A percentile compares a stretch with the other conserved stretches of the same genome.
phyloP scores from a whole-genome alignment of 2,329 filamentous ascomycete genomes.

The Thelonectria blattea region DNA sequence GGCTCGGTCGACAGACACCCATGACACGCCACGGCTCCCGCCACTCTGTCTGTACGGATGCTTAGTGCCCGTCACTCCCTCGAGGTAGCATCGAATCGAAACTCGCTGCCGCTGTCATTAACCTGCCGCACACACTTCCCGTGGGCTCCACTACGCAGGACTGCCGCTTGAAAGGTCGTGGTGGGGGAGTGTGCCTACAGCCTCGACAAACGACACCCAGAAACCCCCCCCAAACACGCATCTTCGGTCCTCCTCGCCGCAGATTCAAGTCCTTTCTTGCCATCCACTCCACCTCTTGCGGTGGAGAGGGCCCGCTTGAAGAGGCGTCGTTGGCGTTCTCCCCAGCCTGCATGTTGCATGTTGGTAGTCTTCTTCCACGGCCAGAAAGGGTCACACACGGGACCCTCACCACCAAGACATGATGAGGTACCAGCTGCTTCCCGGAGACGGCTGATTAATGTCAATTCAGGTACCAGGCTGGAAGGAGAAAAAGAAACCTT shows the following conservation, averaged over 20 bases:
- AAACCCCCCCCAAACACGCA: conserved; percentile 7
- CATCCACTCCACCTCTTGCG: conserved; percentile 35
- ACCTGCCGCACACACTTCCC: conserved; percentile 21
- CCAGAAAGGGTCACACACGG: conserved; percentile 44
- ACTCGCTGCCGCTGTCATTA: not conserved
- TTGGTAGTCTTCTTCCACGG: conserved; percentile 35
- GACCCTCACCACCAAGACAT: conserved; percentile 42
- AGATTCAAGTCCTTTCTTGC: conserved; percentile 38
- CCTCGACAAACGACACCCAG: conserved; percentile 24
- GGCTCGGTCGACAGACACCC: not conserved
- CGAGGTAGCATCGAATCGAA: conserved; percentile 9
- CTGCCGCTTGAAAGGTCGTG: conserved; percentile 26
- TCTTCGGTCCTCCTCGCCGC: conserved; percentile 31
- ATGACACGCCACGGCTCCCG: not conserved
- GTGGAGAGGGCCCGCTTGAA: conserved; percentile 22
- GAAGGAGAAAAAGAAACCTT: conserved; percentile 36
- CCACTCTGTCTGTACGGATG: not conserved
- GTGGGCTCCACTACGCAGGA: conserved; percentile 20
- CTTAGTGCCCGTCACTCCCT: not conserved
- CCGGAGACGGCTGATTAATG: conserved; percentile 35
- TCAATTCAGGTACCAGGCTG: conserved; percentile 40
- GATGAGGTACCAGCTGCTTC: conserved; percentile 39
- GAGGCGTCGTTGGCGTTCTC: conserved; percentile 19
- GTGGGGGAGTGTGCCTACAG: conserved; percentile 24
- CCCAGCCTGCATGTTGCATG: conserved; percentile 35